These are phyloP conservation scores for Aspergillus sp. DNA, from an alignment of 2,329 filamentous ascomycete genomes.

Conservation along the genomic window DNA sequence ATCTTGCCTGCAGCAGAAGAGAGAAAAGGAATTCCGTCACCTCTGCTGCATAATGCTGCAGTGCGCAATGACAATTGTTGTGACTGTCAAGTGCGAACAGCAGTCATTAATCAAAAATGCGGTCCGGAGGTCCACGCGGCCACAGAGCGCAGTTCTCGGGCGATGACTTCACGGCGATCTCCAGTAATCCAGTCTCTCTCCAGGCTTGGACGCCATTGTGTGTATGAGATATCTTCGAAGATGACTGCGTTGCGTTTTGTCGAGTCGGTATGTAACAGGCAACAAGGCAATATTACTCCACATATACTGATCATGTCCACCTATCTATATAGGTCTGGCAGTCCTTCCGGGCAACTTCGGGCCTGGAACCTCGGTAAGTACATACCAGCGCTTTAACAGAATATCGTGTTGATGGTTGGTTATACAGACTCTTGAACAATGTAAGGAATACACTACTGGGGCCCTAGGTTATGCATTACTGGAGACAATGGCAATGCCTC, in stretches of 20 bases:
- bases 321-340: conserved; percentile 58
- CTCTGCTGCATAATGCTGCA: conserved; percentile 19
- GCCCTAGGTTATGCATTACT: no score
- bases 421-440: conserved; percentile 28
- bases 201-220: no score
- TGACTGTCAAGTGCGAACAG: not conserved
- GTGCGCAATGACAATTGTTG: no score
- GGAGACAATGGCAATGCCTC: no score
- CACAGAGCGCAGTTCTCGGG: conserved; percentile 20
- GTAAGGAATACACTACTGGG: conserved; percentile 22
- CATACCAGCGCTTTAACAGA: not conserved
- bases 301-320: not conserved
- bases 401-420: conserved; percentile 6
- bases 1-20: conserved; percentile 33
- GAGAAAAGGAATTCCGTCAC: conserved; percentile 17
- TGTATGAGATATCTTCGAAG: conserved; percentile 3
- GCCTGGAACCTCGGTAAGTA: conserved; percentile 74
- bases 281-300: not conserved
- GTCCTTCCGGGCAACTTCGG: conserved; percentile 77
- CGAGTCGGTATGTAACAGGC: conserved; percentile 46
- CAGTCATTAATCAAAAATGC: not conserved
- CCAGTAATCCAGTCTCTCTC: no score
- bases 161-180: conserved; percentile 13
- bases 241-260: conserved; percentile 57
- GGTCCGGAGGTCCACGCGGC: conserved; percentile 24